Evolutionary conservation across 129 eudicot genomes (phyloP).

Genomic region (Helianthus tuberosus): DNA sequence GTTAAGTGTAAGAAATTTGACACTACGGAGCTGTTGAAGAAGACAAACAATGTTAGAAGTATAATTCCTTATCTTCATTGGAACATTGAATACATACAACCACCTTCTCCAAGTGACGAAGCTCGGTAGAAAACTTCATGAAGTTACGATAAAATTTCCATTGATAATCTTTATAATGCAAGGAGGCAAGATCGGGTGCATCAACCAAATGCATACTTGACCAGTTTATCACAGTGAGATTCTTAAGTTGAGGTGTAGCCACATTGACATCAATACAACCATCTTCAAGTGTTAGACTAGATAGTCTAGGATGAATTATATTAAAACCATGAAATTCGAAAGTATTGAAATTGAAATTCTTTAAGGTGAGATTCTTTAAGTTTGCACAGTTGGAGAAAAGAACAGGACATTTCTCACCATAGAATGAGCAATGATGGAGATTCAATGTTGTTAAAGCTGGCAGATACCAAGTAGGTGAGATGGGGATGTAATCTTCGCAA

Average conservation of each 20-base stretch:
- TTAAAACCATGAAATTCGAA: neutral
- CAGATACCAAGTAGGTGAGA: neutral
- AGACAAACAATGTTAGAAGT: too few species aligned
- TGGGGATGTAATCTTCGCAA: neutral
- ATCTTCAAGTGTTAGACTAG: neutral
- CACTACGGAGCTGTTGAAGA: too few species aligned
- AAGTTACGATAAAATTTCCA: too few species aligned
- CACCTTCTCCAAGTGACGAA: too few species aligned
- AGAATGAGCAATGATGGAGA: neutral
- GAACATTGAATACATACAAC: too few species aligned
- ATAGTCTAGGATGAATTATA: conserved; percentile 3
- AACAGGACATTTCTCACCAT: neutral
- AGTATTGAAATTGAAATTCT: neutral
- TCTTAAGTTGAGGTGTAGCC: neutral
- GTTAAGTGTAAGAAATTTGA: too few species aligned
- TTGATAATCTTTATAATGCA: too few species aligned
- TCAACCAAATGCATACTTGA: too few species aligned
- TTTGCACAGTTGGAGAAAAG: conserved; percentile 16
- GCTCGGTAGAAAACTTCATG: too few species aligned
- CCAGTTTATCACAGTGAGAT: too few species aligned
- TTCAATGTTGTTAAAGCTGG: conserved; percentile 9
- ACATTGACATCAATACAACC: conserved; percentile 2
- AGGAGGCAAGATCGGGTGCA: too few species aligned
- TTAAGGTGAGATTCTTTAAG: conserved; percentile 23
- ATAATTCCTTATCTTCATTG: too few species aligned